Evolutionary conservation across 108 stramenopile genomes (phyloP).

Genomic region (Pseudonitzschia multistriata): DNA sequence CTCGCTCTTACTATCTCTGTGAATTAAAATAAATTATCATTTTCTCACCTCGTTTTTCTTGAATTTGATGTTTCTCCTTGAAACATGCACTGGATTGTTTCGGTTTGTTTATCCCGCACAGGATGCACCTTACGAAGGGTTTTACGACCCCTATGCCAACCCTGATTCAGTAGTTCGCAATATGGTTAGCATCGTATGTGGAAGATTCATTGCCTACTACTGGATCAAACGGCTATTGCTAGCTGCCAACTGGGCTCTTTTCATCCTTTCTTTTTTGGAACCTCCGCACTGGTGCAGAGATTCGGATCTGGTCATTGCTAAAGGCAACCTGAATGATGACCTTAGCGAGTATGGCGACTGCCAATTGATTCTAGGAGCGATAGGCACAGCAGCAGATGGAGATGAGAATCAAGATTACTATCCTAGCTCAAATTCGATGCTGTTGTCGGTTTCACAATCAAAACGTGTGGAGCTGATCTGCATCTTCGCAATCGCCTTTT

Average conservation of each 20-base stretch:
- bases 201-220: slow-evolving; percentile 33
- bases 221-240: slow-evolving; percentile 27
- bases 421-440: slow-evolving; percentile 53
- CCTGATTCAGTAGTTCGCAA: slow-evolving; percentile 25
- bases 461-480: slow-evolving; percentile 41
- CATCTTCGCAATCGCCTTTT: slow-evolving; percentile 34
- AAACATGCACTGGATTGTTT: slow-evolving; percentile 14
- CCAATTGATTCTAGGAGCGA: slow-evolving; percentile 22
- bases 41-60: too few relatives aligned
- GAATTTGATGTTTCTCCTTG: too few relatives aligned
- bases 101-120: too few relatives aligned
- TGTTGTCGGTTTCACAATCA: slow-evolving; percentile 46
- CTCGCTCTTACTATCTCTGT: too few relatives aligned
- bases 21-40: too few relatives aligned
- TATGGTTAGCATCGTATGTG: slow-evolving; percentile 34
- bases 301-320: slow-evolving; percentile 20
- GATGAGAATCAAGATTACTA: slow-evolving; percentile 42
- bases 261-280: slow-evolving; percentile 63
- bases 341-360: slow-evolving; percentile 40
- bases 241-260: slow-evolving; percentile 38
- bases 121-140: slow-evolving; percentile 42
- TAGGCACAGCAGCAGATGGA: slow-evolving; percentile 29
- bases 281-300: slow-evolving; percentile 75
- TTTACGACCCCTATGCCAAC: slow-evolving; percentile 57
- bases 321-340: not conserved